Evolutionary conservation across 2,329 filamentous ascomycete genomes (phyloP), one percentile per base, ranked within the genome.

Genomic region (Alternaria alternata): DNA sequence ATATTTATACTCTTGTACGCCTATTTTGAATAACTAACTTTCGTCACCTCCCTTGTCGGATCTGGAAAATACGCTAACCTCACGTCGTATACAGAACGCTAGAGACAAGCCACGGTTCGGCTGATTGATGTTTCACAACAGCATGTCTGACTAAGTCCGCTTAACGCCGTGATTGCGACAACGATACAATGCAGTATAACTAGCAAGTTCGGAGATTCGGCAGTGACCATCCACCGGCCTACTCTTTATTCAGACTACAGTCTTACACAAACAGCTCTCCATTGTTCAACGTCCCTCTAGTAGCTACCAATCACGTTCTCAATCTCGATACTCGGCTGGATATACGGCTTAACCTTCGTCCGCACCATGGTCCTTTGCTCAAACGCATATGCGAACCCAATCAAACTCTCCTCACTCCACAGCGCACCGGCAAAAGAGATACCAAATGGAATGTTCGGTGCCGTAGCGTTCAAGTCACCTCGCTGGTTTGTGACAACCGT

Each of bases 381-480:
- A 75, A 87, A 91, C 4, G 87, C 88, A 80, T 89, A 91, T 7
- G 88, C 89, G 70, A 88, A 84, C 0, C 85, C 86, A 58, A 92
- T 86, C 65, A 92, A 69, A 30, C 76, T 81, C 67, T 84, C 85
- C 74, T 92, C 89, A 36, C 82, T 85, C 79, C 86, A 92, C 49
- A 82, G 82, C 3, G 76, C 75, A 0, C 88, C 90, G 46, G 90
- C 78, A 67, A 91, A 91, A 7, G 82, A 82, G 11, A 92, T 76
- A 0, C 89, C 89, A 68, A 90, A 89, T 3, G 82, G 82, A 1
- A 87, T 74, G 18, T 86, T 85, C 0, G 88, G 87, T 0, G 79
- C 87, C 0, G 77, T 79, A 0, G 77, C 75, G 8, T 87, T 83
- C 7, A 90, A 75, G n/a, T 84, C 81, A 0, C 85, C 83, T 7